A percentile compares a stretch with the other conserved stretches of the same genome.
Evolutionary conservation across 768 basidiomycete genomes (phyloP).

Genomic region (Hygrophoropsis aurantiaca): DNA sequence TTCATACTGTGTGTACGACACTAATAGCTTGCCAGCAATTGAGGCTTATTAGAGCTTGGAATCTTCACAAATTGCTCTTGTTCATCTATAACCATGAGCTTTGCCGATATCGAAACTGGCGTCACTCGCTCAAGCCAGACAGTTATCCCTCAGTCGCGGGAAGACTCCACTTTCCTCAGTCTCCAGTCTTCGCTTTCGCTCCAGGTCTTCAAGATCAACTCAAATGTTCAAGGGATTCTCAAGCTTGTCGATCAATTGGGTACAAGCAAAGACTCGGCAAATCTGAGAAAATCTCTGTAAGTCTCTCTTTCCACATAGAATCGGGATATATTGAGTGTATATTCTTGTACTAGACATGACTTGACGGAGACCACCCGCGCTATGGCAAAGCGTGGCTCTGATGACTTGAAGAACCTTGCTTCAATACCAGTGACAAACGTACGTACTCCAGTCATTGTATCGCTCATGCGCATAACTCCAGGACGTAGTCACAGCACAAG

Average conservation of each 20-base stretch:
- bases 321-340: constrained; percentile 4
- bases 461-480: background rate
- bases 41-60: too few species aligned
- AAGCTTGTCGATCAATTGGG: constrained; percentile 98
- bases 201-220: constrained; percentile 98
- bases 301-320: constrained; percentile 29
- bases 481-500: constrained; percentile 70
- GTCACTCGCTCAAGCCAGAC: constrained; percentile 27
- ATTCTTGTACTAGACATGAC: constrained; percentile 66
- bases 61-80: too few species aligned
- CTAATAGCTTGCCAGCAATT: too few species aligned
- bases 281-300: constrained; percentile 81
- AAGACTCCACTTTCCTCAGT: constrained; percentile 73
- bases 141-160: constrained; percentile 38
- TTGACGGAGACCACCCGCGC: constrained; percentile 91
- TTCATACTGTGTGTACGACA: too few species aligned
- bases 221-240: constrained; percentile 93
- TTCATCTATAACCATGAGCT: constrained; percentile 40
- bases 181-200: constrained; percentile 82
- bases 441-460: constrained; percentile 17
- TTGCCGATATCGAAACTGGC: constrained; percentile 51
- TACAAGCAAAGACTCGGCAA: constrained; percentile 74
- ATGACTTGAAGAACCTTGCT: constrained; percentile 89
- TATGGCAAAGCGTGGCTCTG: constrained; percentile 92
- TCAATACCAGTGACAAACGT: constrained; percentile 63